These are phyloP conservation scores for Sergeia podlipaevii DNA, from an alignment of 208 protist genomes.

Conservation along the genomic window DNA sequence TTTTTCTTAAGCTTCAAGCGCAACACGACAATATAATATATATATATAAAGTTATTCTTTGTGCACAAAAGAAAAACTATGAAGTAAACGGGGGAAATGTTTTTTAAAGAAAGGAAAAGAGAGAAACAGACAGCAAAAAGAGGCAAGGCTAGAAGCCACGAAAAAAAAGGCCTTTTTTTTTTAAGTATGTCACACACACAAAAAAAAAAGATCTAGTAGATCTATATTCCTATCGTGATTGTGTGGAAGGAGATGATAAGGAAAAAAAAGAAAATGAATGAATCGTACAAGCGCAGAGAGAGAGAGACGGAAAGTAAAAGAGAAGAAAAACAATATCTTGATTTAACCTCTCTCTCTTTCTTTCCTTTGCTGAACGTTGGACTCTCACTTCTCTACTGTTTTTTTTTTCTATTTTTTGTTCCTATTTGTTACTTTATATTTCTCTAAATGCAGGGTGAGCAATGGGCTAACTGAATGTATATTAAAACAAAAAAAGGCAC, in stretches of 20 bases:
- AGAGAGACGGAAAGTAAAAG: constrained; percentile 2
- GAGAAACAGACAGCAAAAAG: neutral
- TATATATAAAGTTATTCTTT: no score
- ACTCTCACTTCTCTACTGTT: neutral
- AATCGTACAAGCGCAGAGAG: neutral
- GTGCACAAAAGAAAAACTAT: constrained; percentile 4
- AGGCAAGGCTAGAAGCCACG: neutral
- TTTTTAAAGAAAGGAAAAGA: constrained; percentile 2
- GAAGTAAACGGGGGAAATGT: neutral
- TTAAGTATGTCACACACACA: no score
- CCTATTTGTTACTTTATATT: no score
- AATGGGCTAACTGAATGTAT: no score
- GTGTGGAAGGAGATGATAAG: neutral
- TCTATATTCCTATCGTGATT: no score
- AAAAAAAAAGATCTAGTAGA: no score
- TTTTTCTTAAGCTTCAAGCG: no score
- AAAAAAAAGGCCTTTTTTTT: constrained; percentile 1
- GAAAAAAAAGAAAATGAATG: neutral
- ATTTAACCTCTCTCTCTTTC: constrained; percentile 8
- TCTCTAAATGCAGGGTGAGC: no score
- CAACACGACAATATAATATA: no score
- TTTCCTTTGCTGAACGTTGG: neutral
- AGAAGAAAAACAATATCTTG: no score
- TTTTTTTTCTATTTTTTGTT: constrained; percentile 3
- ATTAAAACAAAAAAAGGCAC: no score